Evolutionary conservation across 768 basidiomycete genomes (phyloP).

Genomic region (Auricularia cornea): DNA sequence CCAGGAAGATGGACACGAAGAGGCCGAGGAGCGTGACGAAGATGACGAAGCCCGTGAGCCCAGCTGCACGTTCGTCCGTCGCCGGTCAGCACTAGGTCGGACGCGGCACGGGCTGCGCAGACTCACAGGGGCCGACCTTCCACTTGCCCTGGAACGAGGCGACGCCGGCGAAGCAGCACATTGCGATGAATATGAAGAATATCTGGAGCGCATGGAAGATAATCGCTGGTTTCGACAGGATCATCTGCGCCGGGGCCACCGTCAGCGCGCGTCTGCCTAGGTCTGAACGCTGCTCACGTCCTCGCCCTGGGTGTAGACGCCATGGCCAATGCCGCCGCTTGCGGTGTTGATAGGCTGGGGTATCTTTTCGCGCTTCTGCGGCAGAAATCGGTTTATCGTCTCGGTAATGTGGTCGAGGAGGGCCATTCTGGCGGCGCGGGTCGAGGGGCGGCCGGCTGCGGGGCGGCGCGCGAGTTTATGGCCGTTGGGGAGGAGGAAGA

Average conservation of each 20-base stretch:
- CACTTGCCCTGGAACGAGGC: slow-evolving; percentile 84
- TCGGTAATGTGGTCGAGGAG: slow-evolving; percentile 51
- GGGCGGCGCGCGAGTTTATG: neutral
- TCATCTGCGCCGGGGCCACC: slow-evolving; percentile 48
- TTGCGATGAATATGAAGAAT: slow-evolving; percentile 89
- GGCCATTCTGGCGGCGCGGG: slow-evolving; percentile 43
- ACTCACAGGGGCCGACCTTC: slow-evolving; percentile 79
- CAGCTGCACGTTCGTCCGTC: slow-evolving; percentile 42
- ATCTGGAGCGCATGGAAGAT: slow-evolving; percentile 68
- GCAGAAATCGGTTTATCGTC: slow-evolving; percentile 37
- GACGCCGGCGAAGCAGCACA: slow-evolving; percentile 86
- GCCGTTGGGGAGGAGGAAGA: neutral
- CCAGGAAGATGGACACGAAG: slow-evolving; percentile 61
- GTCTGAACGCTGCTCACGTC: neutral
- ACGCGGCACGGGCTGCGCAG: neutral
- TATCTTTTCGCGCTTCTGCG: slow-evolving; percentile 26
- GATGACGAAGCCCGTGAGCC: slow-evolving; percentile 76
- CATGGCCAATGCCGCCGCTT: neutral
- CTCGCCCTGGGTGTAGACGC: slow-evolving; percentile 3
- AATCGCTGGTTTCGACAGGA: slow-evolving; percentile 76
- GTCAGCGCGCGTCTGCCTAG: too few relatives aligned
- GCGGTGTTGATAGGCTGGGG: neutral
- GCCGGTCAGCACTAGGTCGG: slow-evolving; percentile 2
- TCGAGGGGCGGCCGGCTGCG: slow-evolving; percentile 3
- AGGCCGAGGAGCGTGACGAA: slow-evolving; percentile 71